phyloP scores from a whole-genome alignment of 331 rosid species.

The Saraca asoca region DNA sequence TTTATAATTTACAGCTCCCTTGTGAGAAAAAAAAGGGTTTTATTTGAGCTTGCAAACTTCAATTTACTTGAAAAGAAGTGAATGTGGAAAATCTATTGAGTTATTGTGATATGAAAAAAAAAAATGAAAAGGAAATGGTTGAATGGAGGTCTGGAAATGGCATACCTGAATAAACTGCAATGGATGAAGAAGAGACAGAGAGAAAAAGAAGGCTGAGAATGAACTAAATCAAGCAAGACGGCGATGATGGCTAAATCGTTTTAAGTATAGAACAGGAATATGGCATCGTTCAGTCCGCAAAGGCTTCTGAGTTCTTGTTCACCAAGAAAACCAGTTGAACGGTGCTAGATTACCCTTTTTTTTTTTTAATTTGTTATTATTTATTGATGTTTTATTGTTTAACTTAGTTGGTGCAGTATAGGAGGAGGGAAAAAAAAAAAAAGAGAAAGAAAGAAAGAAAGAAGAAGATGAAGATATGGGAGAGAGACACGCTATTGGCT shows the following conservation, averaged over 20 bases:
- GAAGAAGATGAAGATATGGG: constrained; percentile 59
- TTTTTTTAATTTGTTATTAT: neutral
- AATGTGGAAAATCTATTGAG: too few species aligned
- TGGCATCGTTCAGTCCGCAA: neutral
- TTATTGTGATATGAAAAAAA: too few species aligned
- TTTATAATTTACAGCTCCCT: too few species aligned
- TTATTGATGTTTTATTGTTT: neutral
- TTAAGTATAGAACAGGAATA: too few species aligned
- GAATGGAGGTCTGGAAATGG: constrained; percentile 16
- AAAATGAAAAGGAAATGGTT: neutral
- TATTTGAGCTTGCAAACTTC: too few species aligned
- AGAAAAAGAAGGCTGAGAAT: neutral
- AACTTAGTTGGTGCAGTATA: neutral
- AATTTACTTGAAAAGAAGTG: neutral
- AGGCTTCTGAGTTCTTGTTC: neutral
- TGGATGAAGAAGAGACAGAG: constrained; percentile 13
- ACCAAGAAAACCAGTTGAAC: constrained; percentile 34
- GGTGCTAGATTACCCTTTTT: constrained; percentile 16
- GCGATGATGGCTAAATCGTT: too few species aligned
- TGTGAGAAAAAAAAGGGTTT: too few species aligned
- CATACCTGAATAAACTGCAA: constrained; percentile 49
- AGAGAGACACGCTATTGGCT: constrained; percentile 60
- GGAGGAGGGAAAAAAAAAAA: neutral
- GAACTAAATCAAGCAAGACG: too few species aligned
- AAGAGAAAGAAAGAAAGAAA: neutral